phyloP scores from a whole-genome alignment of 2,329 filamentous ascomycete genomes.

The Proliferodiscus dingleyae region DNA sequence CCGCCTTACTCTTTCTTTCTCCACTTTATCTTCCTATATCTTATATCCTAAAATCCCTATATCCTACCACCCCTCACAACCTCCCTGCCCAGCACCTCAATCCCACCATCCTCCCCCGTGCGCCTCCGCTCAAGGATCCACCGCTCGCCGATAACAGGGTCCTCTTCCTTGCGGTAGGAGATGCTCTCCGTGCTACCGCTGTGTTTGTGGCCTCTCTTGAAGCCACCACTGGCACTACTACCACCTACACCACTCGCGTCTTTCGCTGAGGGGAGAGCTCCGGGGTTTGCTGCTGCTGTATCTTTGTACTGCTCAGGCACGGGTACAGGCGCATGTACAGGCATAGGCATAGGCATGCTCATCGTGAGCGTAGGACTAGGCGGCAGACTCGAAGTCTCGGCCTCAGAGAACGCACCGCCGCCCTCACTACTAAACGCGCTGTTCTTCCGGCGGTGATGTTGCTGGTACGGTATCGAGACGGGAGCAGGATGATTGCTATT shows the following conservation, averaged over 20 bases:
- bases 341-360: slow-evolving; percentile 1
- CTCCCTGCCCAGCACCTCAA: slow-evolving; percentile 61
- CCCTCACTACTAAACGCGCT: slow-evolving; percentile 23
- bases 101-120: slow-evolving; percentile 59
- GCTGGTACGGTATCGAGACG: too few species aligned
- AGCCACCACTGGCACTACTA: neutral
- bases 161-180: slow-evolving; percentile 59
- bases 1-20: too few species aligned
- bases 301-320: too few species aligned
- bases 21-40: too few species aligned
- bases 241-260: too few species aligned
- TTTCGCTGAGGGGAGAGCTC: too few species aligned
- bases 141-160: slow-evolving; percentile 51
- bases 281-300: too few species aligned
- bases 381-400: slow-evolving; percentile 13
- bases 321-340: too few species aligned
- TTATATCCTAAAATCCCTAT: too few species aligned
- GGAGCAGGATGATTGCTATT: too few species aligned
- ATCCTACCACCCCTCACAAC: slow-evolving; percentile 49
- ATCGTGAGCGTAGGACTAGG: slow-evolving; percentile 23
- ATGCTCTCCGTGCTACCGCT: slow-evolving; percentile 62
- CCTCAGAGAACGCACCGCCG: slow-evolving; percentile 14
- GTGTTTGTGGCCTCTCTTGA: slow-evolving; percentile 37
- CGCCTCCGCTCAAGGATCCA: slow-evolving; percentile 68
- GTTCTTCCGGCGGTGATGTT: slow-evolving; percentile 23